Conservation (phyloP, 2,329 filamentous ascomycete genomes). For the Dendryphion nanum region DNA sequence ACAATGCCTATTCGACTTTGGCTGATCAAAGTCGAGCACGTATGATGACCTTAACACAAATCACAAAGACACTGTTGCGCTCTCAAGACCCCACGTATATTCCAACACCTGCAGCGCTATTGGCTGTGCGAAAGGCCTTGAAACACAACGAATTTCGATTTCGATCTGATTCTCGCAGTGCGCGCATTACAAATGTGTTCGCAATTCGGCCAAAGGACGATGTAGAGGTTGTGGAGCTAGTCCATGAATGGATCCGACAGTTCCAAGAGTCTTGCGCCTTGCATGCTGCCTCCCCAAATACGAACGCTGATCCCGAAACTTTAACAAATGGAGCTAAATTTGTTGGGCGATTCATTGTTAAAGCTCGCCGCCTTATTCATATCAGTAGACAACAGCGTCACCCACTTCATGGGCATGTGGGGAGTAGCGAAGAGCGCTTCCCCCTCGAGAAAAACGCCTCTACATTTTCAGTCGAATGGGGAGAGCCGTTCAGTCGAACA, state of each 20-base stretch:
- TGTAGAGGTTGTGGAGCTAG: constrained; percentile 50
- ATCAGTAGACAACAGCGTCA: constrained; percentile 41
- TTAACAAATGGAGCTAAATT: constrained; percentile 19
- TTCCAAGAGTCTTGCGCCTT: constrained; percentile 51
- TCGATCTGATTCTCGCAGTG: constrained; percentile 51
- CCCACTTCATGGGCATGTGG: constrained; percentile 31
- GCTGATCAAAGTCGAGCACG: constrained; percentile 45
- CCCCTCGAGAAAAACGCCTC: constrained; percentile 17
- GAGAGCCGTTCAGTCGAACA: constrained; percentile 46
- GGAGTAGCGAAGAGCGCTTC: constrained; percentile 36
- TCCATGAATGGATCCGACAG: constrained; percentile 54
- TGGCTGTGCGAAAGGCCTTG: constrained; percentile 69
- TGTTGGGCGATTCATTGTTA: constrained; percentile 42
- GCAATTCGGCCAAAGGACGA: constrained; percentile 60
- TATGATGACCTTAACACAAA: constrained; percentile 49
- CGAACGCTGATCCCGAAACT: neutral
- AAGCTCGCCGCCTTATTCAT: constrained; percentile 40
- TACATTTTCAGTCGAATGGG: constrained; percentile 13
- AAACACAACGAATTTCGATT: constrained; percentile 62
- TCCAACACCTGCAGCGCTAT: constrained; percentile 52
- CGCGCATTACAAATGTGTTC: constrained; percentile 58
- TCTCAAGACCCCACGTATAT: constrained; percentile 16
- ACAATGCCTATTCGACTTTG: constrained; percentile 49
- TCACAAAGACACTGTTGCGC: constrained; percentile 44
- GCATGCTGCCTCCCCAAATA: neutral